Percentiles rank a stretch among this genome's conserved stretches.
phyloP scores from a whole-genome alignment of 139 green algal species.

The Ettlia oleoabundans region DNA sequence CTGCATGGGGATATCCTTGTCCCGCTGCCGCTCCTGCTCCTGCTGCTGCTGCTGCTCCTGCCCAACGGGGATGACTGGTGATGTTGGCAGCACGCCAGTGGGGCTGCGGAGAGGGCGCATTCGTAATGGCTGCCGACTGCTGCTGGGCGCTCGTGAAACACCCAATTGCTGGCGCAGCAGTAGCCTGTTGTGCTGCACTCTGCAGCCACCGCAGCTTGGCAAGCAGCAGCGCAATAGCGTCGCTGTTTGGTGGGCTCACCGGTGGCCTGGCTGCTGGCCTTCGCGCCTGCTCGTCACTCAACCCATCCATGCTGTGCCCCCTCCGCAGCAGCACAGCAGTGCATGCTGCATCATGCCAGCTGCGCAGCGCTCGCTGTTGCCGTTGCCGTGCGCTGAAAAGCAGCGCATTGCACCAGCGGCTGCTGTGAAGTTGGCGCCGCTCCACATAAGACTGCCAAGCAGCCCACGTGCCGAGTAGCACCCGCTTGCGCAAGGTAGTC shows the following conservation, averaged over 20 bases:
- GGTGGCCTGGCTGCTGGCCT: neutral
- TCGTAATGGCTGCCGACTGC: neutral
- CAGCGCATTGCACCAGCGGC: slow-evolving; percentile 2
- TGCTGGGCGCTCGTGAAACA: too few relatives aligned
- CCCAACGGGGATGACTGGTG: too few relatives aligned
- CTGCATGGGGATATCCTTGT: too few relatives aligned
- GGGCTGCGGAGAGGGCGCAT: too few relatives aligned
- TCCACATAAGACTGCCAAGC: neutral
- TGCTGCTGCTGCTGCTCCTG: too few relatives aligned
- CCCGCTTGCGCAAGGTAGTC: too few relatives aligned
- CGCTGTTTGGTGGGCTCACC: neutral
- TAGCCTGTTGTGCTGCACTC: neutral
- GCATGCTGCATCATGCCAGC: neutral
- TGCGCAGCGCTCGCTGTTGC: neutral
- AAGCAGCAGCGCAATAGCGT: neutral
- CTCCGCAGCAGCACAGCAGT: neutral
- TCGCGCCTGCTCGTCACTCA: too few relatives aligned
- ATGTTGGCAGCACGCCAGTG: too few relatives aligned
- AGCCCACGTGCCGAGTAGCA: neutral
- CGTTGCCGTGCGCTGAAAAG: neutral
- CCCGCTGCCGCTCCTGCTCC: too few relatives aligned
- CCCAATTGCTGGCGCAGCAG: too few relatives aligned
- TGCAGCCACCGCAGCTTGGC: neutral
- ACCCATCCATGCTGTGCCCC: too few relatives aligned
- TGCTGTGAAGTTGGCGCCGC: neutral